These are phyloP conservation scores for Coccomyxa sp. DNA, from an alignment of 139 green algal genomes.

Conservation along the genomic window DNA sequence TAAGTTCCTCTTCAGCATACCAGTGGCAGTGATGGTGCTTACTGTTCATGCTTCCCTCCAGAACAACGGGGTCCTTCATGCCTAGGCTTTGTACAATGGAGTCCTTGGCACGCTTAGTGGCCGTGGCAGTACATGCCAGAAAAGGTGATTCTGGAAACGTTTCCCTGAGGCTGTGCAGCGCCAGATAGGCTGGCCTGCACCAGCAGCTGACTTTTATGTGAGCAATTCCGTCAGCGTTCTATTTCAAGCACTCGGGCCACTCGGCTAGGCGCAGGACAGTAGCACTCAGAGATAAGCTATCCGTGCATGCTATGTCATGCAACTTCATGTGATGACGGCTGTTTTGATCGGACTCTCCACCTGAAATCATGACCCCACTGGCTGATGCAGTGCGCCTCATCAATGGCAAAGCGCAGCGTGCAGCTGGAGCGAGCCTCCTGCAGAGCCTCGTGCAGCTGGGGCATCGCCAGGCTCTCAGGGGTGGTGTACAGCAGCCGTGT, in stretches of 20 bases:
- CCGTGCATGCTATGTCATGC: no score
- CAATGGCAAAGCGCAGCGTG: slow-evolving; percentile 64
- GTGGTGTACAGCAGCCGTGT: slow-evolving; percentile 64
- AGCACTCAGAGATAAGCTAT: no score
- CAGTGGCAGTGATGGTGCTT: background rate
- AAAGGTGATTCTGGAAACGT: slow-evolving; percentile 57
- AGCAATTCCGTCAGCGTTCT: no score
- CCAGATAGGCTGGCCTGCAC: slow-evolving; percentile 51
- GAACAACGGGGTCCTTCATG: slow-evolving; percentile 30
- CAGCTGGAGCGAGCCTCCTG: slow-evolving; percentile 22
- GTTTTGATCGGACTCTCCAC: no score
- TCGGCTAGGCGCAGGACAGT: no score
- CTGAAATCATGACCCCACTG: slow-evolving; percentile 59
- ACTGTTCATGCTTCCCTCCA: slow-evolving; percentile 63
- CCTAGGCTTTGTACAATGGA: slow-evolving; percentile 43
- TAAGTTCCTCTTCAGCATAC: background rate
- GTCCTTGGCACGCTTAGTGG: slow-evolving; percentile 43
- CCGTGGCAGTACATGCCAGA: slow-evolving; percentile 46
- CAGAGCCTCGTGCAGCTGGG: slow-evolving; percentile 27
- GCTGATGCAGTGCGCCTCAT: slow-evolving; percentile 73
- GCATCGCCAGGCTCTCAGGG: slow-evolving; percentile 47
- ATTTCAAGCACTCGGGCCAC: no score
- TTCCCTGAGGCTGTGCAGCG: slow-evolving; percentile 39
- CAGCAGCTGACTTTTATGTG: no score
- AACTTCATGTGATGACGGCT: no score